These are phyloP conservation scores for Tarenaya hassleriana DNA, from an alignment of 345 rosid species.

Conservation along the genomic window DNA sequence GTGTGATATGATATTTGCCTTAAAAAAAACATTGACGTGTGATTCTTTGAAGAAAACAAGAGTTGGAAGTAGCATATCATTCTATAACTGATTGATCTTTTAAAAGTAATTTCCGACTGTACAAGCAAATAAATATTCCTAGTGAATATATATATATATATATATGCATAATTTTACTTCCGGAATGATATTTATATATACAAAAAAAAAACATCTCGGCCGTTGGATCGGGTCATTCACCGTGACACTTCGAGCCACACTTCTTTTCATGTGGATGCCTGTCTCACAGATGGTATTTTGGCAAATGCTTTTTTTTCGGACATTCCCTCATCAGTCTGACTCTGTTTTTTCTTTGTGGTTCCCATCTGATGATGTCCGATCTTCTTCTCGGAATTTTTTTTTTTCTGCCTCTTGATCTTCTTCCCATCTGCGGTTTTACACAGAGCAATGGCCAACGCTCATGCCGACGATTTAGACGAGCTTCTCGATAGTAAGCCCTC, in stretches of 20 bases:
- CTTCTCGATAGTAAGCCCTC: slow-evolving; percentile 94
- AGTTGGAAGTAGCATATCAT: no score
- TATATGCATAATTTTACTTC: background rate
- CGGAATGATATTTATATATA: background rate
- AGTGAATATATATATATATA: background rate
- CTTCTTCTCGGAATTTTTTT: slow-evolving; percentile 18
- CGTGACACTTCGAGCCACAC: slow-evolving; percentile 61
- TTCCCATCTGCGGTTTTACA: slow-evolving; percentile 16
- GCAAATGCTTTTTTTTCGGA: background rate
- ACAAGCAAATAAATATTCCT: no score
- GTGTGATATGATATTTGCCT: no score
- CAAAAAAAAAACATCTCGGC: slow-evolving; percentile 3
- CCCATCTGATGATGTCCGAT: slow-evolving; percentile 20
- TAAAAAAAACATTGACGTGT: no score
- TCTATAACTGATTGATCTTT: no score
- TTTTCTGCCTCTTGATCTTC: no score
- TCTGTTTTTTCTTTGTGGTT: background rate
- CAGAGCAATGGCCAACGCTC: slow-evolving; percentile 41
- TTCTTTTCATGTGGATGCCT: slow-evolving; percentile 99
- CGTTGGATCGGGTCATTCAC: slow-evolving; percentile 20
- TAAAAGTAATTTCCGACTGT: no score
- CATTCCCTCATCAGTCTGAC: background rate
- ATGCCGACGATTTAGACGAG: slow-evolving; percentile 79
- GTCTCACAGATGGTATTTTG: slow-evolving; percentile 69
- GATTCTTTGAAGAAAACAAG: no score